Evolutionary conservation across 164 flowering plant genomes (phyloP).

Genomic region (Hamamelis virginiana): DNA sequence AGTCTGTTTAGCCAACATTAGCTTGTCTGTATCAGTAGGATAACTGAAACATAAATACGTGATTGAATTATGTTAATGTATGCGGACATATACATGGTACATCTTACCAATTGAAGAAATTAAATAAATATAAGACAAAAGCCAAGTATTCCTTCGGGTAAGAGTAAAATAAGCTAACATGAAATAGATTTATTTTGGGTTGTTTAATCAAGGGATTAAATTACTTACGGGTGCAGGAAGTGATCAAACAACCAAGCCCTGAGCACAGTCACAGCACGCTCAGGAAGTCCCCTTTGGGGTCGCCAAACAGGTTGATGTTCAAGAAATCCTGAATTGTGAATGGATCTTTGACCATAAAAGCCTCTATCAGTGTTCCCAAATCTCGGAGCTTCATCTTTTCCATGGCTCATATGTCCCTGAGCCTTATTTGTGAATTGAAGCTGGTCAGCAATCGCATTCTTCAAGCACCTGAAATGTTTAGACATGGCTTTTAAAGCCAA

Average conservation of each 20-base stretch:
- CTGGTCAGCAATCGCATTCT: constrained; percentile 67
- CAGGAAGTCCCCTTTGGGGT: constrained; percentile 92
- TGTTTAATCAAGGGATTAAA: neutral
- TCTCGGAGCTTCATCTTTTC: constrained; percentile 33
- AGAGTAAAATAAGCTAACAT: neutral
- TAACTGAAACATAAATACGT: constrained; percentile 46
- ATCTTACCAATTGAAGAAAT: neutral
- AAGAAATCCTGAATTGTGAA: constrained; percentile 36
- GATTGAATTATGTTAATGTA: neutral
- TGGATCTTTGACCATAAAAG: constrained; percentile 32
- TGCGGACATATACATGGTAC: neutral
- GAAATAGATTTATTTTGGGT: neutral
- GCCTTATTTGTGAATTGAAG: constrained; percentile 44
- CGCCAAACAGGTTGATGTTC: constrained; percentile 82
- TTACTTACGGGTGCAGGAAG: constrained; percentile 86
- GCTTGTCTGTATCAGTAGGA: constrained; percentile 84
- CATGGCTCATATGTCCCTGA: constrained; percentile 26
- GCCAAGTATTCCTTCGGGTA: neutral
- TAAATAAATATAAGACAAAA: neutral
- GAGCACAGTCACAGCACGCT: constrained; percentile 79
- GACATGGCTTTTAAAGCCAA: constrained; percentile 67
- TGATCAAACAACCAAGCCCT: constrained; percentile 87
- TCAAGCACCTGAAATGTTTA: constrained; percentile 66
- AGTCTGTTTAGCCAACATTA: constrained; percentile 85
- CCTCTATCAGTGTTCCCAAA: constrained; percentile 29